Base-by-base conservation (phyloP, 2,329 filamentous ascomycete species). In the Aspergillus sergii region DNA sequence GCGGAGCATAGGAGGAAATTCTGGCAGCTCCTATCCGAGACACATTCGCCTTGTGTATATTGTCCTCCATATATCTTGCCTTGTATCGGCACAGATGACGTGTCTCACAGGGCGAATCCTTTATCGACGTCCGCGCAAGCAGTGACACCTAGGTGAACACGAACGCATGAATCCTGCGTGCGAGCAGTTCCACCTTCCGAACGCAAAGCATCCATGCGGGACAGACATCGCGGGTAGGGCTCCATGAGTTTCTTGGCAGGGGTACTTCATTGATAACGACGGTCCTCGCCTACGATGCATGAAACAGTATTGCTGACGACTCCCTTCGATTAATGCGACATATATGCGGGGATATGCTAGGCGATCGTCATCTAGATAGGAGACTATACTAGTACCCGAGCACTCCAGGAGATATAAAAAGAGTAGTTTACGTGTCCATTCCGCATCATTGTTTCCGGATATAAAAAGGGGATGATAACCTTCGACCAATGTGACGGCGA, bases 231-330 rank as follows among this genome's bases (percentile, higher is more conserved):
- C 51, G 34, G 51, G 51, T 55, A 55, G 34, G 51, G 51, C 32
- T 39, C 51, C 51, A 55, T 39, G n/a, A n/a, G 34, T 8, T 26
- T 39, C 51, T 55, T 55, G 51, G 51, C 51, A 55, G 51, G 51
- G 51, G 51, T 39, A 55, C 23, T 39, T 23, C 19, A 23, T 55
- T 26, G 51, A 55, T 54, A n/a, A 54, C 16, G 21, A 34, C 30
- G 16, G 9, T 54, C 14, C 9, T 23, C 14, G 32, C 21, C 8
- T 32, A 30, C 16, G 16, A n/a, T n/a, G 14, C n/a, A 54, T 36
- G 12, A 39, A 55, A 39, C 32, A 4, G n/a, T 1, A 23, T n/a
- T 39, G 51, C 32, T 55, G 51, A 55, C 51, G 51, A 39, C 51
- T 19, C 36, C 26, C 21, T 23, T 39, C 12, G 39, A 26, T 41